Percentiles rank a stretch among this genome's conserved stretches.
Conservation (phyloP, 805 yeast species). For the Saturnispora silvae region DNA sequence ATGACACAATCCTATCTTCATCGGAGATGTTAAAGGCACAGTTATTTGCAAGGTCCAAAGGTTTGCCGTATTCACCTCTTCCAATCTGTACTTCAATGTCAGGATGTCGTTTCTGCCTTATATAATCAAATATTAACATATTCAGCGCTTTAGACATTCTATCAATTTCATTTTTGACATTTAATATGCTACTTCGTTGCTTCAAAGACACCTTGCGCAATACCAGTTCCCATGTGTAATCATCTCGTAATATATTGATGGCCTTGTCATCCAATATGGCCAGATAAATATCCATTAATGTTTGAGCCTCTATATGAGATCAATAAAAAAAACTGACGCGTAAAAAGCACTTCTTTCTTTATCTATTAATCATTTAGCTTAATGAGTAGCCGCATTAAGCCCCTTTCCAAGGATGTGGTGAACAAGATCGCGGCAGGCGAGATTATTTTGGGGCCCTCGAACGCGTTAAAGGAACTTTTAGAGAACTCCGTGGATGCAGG, state of each 20-base stretch:
- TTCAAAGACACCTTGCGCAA: conserved; percentile 18
- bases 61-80: conserved; percentile 45
- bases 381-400: conserved; percentile 15
- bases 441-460: conserved; percentile 85
- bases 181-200: conserved; percentile 32
- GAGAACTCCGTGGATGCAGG: conserved; percentile 90
- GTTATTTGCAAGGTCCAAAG: conserved; percentile 26
- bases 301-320: too few species aligned
- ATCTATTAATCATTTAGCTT: neutral
- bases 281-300: conserved; percentile 4
- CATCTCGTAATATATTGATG: conserved; percentile 9
- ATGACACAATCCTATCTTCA: conserved; percentile 39
- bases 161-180: conserved; percentile 28
- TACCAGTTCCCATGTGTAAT: conserved; percentile 13
- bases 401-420: conserved; percentile 60
- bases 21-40: conserved; percentile 49
- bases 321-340: neutral
- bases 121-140: conserved; percentile 33
- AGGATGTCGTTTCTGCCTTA: conserved; percentile 25
- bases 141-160: conserved; percentile 33
- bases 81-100: conserved; percentile 19
- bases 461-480: conserved; percentile 85
- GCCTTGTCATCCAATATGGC: neutral
- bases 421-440: conserved; percentile 97
- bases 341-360: neutral